Evolutionary conservation across 495 filamentous ascomycete species (phyloP).

Genomic region (Penicillium ochrochloron): DNA sequence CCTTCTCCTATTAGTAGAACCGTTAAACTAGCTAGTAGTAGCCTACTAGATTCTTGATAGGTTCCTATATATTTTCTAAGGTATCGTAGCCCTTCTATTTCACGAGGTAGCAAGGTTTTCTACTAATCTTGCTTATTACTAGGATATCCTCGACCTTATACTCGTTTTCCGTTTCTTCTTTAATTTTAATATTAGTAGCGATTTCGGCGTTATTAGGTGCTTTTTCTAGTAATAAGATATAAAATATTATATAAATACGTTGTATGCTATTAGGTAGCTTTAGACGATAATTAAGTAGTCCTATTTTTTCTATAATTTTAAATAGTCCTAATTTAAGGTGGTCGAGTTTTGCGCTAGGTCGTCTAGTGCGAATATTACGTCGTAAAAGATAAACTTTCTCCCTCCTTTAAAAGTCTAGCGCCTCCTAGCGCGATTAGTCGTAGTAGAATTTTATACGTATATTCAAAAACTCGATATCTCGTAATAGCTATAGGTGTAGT

Average conservation of each 20-base stretch:
- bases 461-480: not conserved
- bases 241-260: constrained; percentile 12
- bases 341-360: constrained; percentile 16
- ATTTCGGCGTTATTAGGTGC: constrained; percentile 13
- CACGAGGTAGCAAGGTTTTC: constrained; percentile 9
- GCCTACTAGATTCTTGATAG: constrained; percentile 13
- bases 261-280: constrained; percentile 12
- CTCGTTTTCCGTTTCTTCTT: constrained; percentile 15
- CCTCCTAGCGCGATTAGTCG: not conserved
- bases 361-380: constrained; percentile 10
- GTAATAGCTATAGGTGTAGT: constrained; percentile 1
- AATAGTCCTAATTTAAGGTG: constrained; percentile 17
- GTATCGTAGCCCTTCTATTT: constrained; percentile 15
- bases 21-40: constrained; percentile 15
- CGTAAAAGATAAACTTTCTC: constrained; percentile 12
- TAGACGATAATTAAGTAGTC: constrained; percentile 19
- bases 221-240: constrained; percentile 12
- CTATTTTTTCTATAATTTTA: constrained; percentile 16
- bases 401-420: not conserved
- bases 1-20: not conserved
- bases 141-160: constrained; percentile 13
- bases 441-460: constrained; percentile 12
- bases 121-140: not conserved
- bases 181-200: constrained; percentile 13
- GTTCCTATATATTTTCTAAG: constrained; percentile 19